A percentile compares a stretch with the other conserved stretches of the same genome.
Evolutionary conservation across 371 early-diverging fungal genomes (phyloP).

Genomic region (Mucor saturninus): DNA sequence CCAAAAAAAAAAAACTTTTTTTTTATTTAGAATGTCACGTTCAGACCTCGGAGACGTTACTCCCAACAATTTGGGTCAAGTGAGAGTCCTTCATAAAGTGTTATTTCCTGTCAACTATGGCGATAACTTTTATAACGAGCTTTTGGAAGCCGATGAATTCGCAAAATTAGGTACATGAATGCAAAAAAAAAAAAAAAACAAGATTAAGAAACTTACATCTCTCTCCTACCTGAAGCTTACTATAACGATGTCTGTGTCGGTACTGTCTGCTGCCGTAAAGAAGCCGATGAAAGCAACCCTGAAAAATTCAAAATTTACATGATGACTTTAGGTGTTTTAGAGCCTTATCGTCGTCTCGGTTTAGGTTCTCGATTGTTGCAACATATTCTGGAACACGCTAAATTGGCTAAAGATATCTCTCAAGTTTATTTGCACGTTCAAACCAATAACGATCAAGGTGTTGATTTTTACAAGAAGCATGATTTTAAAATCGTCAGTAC

Average conservation of each 20-base stretch:
- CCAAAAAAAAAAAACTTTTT: not conserved
- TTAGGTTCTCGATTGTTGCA: slow-evolving; percentile 71
- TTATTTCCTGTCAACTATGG: slow-evolving; percentile 90
- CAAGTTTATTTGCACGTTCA: slow-evolving; percentile 92
- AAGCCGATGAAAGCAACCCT: slow-evolving; percentile 45
- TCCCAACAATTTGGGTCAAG: slow-evolving; percentile 68
- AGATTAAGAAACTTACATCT: not conserved
- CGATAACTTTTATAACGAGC: slow-evolving; percentile 79
- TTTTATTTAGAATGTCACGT: slow-evolving; percentile 8
- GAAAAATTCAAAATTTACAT: slow-evolving; percentile 71
- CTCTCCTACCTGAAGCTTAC: slow-evolving; percentile 57
- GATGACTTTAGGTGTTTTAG: slow-evolving; percentile 94
- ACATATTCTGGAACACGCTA: slow-evolving; percentile 64
- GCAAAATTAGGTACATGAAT: slow-evolving; percentile 68
- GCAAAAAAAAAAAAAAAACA: not conserved
- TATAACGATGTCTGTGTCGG: slow-evolving; percentile 80
- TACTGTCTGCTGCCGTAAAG: slow-evolving; percentile 86
- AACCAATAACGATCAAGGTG: slow-evolving; percentile 80
- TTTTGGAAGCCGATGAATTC: slow-evolving; percentile 72
- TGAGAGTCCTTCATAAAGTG: slow-evolving; percentile 77
- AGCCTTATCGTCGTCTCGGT: slow-evolving; percentile 82
- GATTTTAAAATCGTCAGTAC: slow-evolving; percentile 74
- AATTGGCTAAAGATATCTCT: slow-evolving; percentile 44
- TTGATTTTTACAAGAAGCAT: slow-evolving; percentile 86
- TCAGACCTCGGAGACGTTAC: slow-evolving; percentile 68